A percentile compares a stretch with the other conserved stretches of the same genome.
Evolutionary conservation across 495 filamentous ascomycete species (phyloP).

Genomic region (Oidiodendron maius): DNA sequence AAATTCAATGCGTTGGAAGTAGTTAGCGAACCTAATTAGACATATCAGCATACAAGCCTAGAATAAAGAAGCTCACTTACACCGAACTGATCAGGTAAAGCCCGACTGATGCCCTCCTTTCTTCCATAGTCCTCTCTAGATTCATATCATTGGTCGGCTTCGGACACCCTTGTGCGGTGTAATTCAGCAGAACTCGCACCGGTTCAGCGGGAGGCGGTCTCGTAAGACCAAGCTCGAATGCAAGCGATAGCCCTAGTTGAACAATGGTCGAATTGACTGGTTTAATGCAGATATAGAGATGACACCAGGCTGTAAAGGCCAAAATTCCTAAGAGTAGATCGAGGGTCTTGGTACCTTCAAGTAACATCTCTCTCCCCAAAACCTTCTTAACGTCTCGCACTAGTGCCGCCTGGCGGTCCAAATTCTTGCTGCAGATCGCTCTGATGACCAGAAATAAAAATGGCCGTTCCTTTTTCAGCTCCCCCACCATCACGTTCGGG

Average conservation of each 20-base stretch:
- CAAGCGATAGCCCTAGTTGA: constrained; percentile 44
- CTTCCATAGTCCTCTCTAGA: constrained; percentile 38
- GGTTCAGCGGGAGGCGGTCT: constrained; percentile 30
- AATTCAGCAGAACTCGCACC: no score
- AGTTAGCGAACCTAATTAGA: constrained; percentile 35
- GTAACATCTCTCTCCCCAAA: constrained; percentile 39
- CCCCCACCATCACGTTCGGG: constrained; percentile 33
- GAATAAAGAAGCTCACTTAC: constrained; percentile 25
- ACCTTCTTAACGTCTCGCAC: constrained; percentile 33
- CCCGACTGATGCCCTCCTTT: constrained; percentile 47
- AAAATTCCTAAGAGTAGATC: constrained; percentile 53
- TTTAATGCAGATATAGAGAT: constrained; percentile 22
- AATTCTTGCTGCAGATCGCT: constrained; percentile 29
- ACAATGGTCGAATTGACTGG: constrained; percentile 36
- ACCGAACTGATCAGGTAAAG: constrained; percentile 46
- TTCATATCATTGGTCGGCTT: no score
- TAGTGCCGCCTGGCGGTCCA: constrained; percentile 29
- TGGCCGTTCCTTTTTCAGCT: constrained; percentile 39
- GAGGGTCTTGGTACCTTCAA: constrained; percentile 42
- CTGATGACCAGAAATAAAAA: constrained; percentile 52
- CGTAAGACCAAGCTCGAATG: constrained; percentile 51
- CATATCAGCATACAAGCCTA: neutral
- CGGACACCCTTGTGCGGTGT: no score
- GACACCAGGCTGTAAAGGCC: constrained; percentile 38
- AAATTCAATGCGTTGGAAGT: constrained; percentile 38